Evolutionary conservation across 1,284 basidiomycete genomes (phyloP), one percentile per base, ranked within the genome.

Genomic region (Afroboletus lepidellus): DNA sequence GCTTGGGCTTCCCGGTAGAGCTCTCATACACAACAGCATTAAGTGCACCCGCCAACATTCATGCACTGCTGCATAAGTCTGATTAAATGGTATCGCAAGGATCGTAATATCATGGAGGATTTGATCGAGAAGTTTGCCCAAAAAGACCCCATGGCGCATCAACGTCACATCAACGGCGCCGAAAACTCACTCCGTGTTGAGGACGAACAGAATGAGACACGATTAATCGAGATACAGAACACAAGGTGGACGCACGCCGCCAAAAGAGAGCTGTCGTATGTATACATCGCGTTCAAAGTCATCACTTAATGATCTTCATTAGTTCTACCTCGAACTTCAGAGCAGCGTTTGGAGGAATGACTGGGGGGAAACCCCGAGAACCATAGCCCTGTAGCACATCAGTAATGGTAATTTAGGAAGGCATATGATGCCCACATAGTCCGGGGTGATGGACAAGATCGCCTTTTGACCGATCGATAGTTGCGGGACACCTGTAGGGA

Each of bases 311-410:
- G 74, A 92, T 90, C 69, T 78, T 77, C 53, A 92, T 55, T 53
- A 94, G 75, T 74, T 93, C 89, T 54, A 93, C 87, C 71, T 90
- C 87, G 64, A 93, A 94, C 57, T 74, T 80, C 69, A 94, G 79
- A 33, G 82, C 86, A 24, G 90, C 72, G 66, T 90, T 85, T 61
- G 85, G 69, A 20, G 92, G 92, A 67, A 94, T 93, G 57, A 90
- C 79, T 29, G 89, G 89, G 37, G 87, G 87, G 75, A 91, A 92
- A 27, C 88, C 87, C 34, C 80, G 77, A 29, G 72, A 41, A 32
- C 87, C 88, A 59, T 90, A 90, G 44, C 76, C 86, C 87, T 90
- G 57, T 30, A 46, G 32, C 45, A 0, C 15, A 23, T 64, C 41
- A 57, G 56, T 48, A 48, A 25, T 15, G 13, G 30, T 0, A 3